phyloP scores from a whole-genome alignment of 768 basidiomycete species.

The Harrya chromipes region DNA sequence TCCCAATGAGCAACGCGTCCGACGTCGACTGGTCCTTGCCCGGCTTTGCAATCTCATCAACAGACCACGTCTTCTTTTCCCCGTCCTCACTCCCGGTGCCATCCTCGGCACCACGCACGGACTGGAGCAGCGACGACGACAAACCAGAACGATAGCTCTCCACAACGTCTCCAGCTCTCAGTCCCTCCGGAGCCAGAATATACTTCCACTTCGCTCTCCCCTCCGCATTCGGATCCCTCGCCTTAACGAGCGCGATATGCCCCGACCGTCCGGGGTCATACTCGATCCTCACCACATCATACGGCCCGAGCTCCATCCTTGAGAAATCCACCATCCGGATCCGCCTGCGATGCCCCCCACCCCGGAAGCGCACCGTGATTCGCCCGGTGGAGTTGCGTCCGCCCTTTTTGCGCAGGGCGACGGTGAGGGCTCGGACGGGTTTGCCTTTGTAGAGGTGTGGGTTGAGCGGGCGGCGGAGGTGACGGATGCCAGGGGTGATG shows the following conservation, averaged over 20 bases:
- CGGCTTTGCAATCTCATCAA: conserved; percentile 22
- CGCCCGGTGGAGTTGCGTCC: conserved; percentile 81
- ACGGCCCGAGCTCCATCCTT: conserved; percentile 72
- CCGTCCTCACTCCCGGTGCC: background rate
- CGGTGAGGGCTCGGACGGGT: conserved; percentile 81
- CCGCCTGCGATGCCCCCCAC: conserved; percentile 88
- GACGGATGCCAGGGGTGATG: conserved; percentile 80
- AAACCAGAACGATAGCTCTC: conserved; percentile 85
- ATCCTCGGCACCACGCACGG: conserved; percentile 26
- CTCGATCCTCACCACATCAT: conserved; percentile 92
- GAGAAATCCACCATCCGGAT: conserved; percentile 85
- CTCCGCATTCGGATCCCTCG: conserved; percentile 50
- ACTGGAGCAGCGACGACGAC: conserved; percentile 63
- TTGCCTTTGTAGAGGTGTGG: conserved; percentile 81
- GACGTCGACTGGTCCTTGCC: conserved; percentile 38
- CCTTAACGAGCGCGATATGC: conserved; percentile 87
- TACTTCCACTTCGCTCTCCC: conserved; percentile 75
- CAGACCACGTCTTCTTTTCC: conserved; percentile 13
- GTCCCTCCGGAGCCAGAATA: conserved; percentile 87
- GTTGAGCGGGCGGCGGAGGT: conserved; percentile 79
- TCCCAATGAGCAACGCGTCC: conserved; percentile 73
- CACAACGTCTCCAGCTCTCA: conserved; percentile 85
- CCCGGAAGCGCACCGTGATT: conserved; percentile 85
- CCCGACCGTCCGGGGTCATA: conserved; percentile 94
- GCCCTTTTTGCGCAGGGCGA: conserved; percentile 78